These are phyloP conservation scores for Zymoseptoria passerinii DNA, from an alignment of 2,329 filamentous ascomycete species.

Conservation along the genomic window DNA sequence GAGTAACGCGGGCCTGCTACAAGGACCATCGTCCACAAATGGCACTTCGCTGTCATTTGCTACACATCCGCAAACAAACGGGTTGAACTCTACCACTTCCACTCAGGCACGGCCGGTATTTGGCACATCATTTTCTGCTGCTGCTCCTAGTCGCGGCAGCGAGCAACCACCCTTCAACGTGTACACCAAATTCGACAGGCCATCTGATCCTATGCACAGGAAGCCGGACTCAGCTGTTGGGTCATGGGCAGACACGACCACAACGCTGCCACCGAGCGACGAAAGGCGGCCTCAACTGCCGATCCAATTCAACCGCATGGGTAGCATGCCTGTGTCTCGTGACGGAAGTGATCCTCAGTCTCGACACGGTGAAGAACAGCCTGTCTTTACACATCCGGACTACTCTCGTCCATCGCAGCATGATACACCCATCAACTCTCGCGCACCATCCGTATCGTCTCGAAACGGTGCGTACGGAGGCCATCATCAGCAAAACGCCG, in stretches of 20 bases:
- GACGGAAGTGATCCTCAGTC: conserved; percentile 51
- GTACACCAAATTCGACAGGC: conserved; percentile 30
- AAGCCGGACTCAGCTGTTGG: conserved; percentile 20
- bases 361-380: conserved; percentile 39
- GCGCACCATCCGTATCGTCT: conserved; percentile 41
- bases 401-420: conserved; percentile 15
- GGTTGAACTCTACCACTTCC: conserved; percentile 15
- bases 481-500: conserved; percentile 33
- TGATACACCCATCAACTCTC: conserved; percentile 17
- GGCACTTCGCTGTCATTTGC: conserved; percentile 19
- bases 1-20: conserved; percentile 29
- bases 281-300: conserved; percentile 34
- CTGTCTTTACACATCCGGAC: conserved; percentile 23
- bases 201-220: conserved; percentile 19
- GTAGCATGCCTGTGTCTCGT: conserved; percentile 42
- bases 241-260: conserved; percentile 14
- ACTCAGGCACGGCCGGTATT: conserved; percentile 18
- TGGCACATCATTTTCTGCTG: conserved; percentile 14
- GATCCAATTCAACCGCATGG: conserved; percentile 38
- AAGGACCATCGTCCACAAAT: conserved; percentile 27
- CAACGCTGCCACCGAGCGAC: conserved; percentile 35
- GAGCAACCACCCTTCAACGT: conserved; percentile 25
- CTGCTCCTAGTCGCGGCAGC: conserved; percentile 12
- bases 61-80: conserved; percentile 19
- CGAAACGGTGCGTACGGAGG: conserved; percentile 34